Evolutionary conservation across 495 filamentous ascomycete genomes (phyloP), one percentile per base, ranked within the genome.

Genomic region (Neurospora sp.): DNA sequence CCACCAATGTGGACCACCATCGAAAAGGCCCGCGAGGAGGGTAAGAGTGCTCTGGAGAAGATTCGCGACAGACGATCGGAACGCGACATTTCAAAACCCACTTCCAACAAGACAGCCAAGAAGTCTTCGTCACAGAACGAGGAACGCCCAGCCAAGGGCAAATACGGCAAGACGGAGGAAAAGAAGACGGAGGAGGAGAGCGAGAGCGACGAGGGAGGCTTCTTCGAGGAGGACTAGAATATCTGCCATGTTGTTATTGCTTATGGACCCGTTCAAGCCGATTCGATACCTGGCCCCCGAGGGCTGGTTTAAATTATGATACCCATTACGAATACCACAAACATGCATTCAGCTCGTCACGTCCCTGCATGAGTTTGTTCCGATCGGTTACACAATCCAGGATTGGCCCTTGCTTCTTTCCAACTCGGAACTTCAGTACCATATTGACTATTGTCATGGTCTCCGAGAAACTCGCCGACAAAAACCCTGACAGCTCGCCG

Each of bases 1-100:
- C 89, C 88, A 9, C 83, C 89, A 3, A 86, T 96, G 82, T 94
- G 93, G 93, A 74, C 81, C 20, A 77, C 84, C 12, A 88, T 96
- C 61, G 91, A 93, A 81, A 86, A 88, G 75, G 87, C 88, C 44
- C 91, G 91, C 85, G 81, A 87, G 76, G 85, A 93, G 31, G 89
- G 88, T n/a, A 69, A 76, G 44, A 41, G 40, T 3, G 91, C 88
- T 9, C 81, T 94, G 20, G 87, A 81, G 75, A 77, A 72, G 65
- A 70, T 85, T 45, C 78, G 90, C 68, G 88, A 93, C 72, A 78
- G 75, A 69, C 72, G 70, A 53, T 71, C 76, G 14, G 73, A 75
- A 65, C 27, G 53, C 53, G 27, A 35, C 5, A 0, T 35, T 14
- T 65, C 22, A 41, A 45, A 42, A 44, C 65, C 27, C 9, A 22